These are phyloP conservation scores for Phytophthora citrophthora DNA, from an alignment of 352 stramenopile species.

Conservation along the genomic window DNA sequence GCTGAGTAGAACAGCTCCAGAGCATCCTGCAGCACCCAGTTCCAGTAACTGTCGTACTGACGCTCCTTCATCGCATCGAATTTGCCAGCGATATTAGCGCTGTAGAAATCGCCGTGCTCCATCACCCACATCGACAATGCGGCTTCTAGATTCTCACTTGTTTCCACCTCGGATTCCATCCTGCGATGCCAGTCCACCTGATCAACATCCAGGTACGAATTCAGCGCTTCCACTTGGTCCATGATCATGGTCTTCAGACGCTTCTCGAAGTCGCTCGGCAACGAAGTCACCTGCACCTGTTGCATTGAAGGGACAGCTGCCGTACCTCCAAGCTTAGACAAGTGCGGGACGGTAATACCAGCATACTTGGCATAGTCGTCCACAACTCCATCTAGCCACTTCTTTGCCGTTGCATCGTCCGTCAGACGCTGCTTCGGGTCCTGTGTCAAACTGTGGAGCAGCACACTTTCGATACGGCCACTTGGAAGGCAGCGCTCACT, in stretches of 20 bases:
- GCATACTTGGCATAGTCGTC: slow-evolving; percentile 77
- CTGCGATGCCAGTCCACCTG: slow-evolving; percentile 57
- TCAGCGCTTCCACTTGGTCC: slow-evolving; percentile 57
- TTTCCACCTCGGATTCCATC: slow-evolving; percentile 52
- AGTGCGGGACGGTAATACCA: slow-evolving; percentile 64
- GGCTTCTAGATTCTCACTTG: slow-evolving; percentile 61
- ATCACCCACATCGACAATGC: slow-evolving; percentile 52
- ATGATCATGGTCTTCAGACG: slow-evolving; percentile 62
- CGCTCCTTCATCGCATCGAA: slow-evolving; percentile 81
- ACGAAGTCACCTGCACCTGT: slow-evolving; percentile 30
- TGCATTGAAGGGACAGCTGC: slow-evolving; percentile 39
- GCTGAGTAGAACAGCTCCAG: slow-evolving; percentile 23
- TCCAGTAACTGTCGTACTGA: slow-evolving; percentile 84
- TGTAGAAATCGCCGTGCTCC: slow-evolving; percentile 71
- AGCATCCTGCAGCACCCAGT: slow-evolving; percentile 79
- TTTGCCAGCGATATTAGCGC: slow-evolving; percentile 53
- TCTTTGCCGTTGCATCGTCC: slow-evolving; percentile 69
- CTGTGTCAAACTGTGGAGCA: slow-evolving; percentile 76
- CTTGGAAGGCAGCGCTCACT: slow-evolving; percentile 73
- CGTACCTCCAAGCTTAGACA: slow-evolving; percentile 47
- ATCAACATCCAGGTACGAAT: slow-evolving; percentile 55
- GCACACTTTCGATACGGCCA: slow-evolving; percentile 76
- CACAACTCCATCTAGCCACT: slow-evolving; percentile 79
- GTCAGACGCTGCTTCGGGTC: slow-evolving; percentile 74
- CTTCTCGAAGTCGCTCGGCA: slow-evolving; percentile 59